phyloP scores from a whole-genome alignment of 192 early-diverging fungal genomes.

The Anaeromyces robustus region DNA sequence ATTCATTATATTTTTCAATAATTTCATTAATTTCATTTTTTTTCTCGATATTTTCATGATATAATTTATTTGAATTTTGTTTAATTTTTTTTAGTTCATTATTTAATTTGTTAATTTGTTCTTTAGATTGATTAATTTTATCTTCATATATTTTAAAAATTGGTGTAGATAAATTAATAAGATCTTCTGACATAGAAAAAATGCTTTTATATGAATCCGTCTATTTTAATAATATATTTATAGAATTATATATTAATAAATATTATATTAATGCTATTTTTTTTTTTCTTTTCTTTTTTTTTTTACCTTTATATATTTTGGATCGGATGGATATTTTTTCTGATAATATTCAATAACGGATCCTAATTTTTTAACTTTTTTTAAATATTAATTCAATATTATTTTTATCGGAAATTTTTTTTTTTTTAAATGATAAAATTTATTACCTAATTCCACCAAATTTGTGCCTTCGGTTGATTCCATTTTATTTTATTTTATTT shows the following conservation, averaged over 20 bases:
- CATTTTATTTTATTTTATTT: too few species aligned
- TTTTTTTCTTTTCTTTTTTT: neutral
- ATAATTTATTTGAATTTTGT: neutral
- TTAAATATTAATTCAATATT: neutral
- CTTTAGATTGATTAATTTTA: neutral
- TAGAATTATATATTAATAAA: too few species aligned
- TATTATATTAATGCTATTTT: too few species aligned
- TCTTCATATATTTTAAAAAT: neutral
- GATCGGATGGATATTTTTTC: neutral
- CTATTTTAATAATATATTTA: neutral
- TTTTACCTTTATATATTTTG: neutral
- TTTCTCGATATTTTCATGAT: neutral
- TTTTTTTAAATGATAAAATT: too few species aligned
- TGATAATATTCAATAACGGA: neutral
- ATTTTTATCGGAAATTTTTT: too few species aligned
- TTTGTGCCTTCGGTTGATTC: too few species aligned
- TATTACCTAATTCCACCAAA: too few species aligned
- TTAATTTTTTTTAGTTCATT: neutral
- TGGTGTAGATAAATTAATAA: neutral
- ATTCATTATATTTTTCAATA: neutral
- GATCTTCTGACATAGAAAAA: neutral
- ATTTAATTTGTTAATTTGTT: neutral
- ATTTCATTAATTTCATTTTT: neutral
- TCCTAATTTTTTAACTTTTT: neutral
- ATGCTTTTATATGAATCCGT: neutral